Conservation (phyloP, 805 yeast genomes). For the Scheffersomyces stipitis region DNA sequence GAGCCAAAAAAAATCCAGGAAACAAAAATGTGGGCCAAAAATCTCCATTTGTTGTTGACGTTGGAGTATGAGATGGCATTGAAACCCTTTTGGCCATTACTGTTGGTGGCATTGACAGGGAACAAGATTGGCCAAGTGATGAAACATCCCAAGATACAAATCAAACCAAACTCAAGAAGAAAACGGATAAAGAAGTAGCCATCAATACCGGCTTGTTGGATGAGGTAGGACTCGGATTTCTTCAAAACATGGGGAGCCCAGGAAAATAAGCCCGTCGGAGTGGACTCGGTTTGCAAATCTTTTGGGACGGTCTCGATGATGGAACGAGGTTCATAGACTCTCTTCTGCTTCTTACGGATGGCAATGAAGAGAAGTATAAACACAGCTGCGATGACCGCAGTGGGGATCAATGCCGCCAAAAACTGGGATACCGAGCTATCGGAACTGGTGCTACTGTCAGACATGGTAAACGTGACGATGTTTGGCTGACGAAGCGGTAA, state of each 20-base stretch:
- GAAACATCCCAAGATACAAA: slow-evolving; percentile 54
- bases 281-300: slow-evolving; percentile 42
- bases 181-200: slow-evolving; percentile 76
- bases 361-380: slow-evolving; percentile 39
- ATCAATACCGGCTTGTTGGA: slow-evolving; percentile 73
- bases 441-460: background rate
- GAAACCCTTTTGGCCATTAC: slow-evolving; percentile 55
- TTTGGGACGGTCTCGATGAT: slow-evolving; percentile 46
- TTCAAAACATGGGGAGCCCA: slow-evolving; percentile 56
- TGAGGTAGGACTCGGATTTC: slow-evolving; percentile 58
- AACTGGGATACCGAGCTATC: slow-evolving; percentile 50
- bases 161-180: slow-evolving; percentile 51
- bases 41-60: slow-evolving; percentile 60
- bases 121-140: slow-evolving; percentile 67
- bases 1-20: slow-evolving; percentile 73
- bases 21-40: slow-evolving; percentile 71
- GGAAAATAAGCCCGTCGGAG: slow-evolving; percentile 45
- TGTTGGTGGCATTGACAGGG: slow-evolving; percentile 74
- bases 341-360: slow-evolving; percentile 41
- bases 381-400: slow-evolving; percentile 40
- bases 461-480: slow-evolving; percentile 3
- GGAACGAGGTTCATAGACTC: slow-evolving; percentile 56
- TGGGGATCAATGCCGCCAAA: slow-evolving; percentile 47
- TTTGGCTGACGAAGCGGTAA: slow-evolving; percentile 1
- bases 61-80: slow-evolving; percentile 65